These are phyloP conservation scores for Alternaria consortialis DNA, from an alignment of 2,329 filamentous ascomycete genomes.

Conservation along the genomic window DNA sequence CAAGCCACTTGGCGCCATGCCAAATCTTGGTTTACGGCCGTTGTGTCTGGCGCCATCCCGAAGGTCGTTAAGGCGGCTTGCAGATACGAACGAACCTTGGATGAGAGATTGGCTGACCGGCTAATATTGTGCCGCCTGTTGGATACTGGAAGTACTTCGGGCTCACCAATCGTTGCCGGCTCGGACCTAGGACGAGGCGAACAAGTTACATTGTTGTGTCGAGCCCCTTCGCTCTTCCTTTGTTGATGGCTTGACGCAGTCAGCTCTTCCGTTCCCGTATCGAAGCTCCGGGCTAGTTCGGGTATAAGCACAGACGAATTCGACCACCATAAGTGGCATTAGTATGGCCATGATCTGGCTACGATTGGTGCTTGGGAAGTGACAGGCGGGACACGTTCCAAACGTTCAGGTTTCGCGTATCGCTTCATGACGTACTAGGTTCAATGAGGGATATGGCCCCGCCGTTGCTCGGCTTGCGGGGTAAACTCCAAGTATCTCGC, in stretches of 20 bases:
- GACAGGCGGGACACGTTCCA: slow-evolving; percentile 2
- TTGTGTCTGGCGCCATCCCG: not conserved
- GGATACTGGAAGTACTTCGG: slow-evolving; percentile 1
- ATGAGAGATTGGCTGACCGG: slow-evolving; percentile 22
- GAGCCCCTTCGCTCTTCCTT: not conserved
- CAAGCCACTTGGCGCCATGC: not conserved
- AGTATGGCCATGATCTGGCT: slow-evolving; percentile 3
- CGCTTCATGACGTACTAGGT: slow-evolving; percentile 12
- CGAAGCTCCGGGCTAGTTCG: not conserved
- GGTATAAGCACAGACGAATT: not conserved
- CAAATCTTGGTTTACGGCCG: not conserved
- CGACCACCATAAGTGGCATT: not conserved
- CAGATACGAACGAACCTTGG: slow-evolving; percentile 12
- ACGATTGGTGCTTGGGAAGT: slow-evolving; percentile 3
- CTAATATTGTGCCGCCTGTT: slow-evolving; percentile 19
- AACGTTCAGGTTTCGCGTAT: slow-evolving; percentile 4
- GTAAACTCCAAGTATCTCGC: slow-evolving; percentile 4
- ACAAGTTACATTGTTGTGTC: not conserved
- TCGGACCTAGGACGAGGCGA: not conserved
- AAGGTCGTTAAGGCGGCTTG: not conserved
- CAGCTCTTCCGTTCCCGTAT: slow-evolving; percentile 13
- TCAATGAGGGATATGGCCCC: slow-evolving; percentile 1
- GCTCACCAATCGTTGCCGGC: not conserved
- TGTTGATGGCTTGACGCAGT: not conserved
- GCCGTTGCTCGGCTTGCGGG: slow-evolving; percentile 7